Conservation (phyloP, 768 basidiomycete genomes). For the Termitomyces sp. region DNA sequence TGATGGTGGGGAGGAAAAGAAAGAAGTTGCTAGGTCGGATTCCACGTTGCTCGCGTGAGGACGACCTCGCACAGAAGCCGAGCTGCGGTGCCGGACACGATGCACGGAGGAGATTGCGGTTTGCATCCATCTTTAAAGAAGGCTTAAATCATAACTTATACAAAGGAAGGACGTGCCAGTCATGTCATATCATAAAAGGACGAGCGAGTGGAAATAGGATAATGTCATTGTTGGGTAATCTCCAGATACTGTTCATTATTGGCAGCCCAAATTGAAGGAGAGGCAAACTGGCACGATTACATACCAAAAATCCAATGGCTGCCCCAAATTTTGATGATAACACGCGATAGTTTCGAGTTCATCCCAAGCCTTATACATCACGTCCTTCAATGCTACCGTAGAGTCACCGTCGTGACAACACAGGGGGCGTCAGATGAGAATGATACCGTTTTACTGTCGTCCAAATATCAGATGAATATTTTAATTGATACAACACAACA, state of each 20-base stretch:
- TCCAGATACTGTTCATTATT: not conserved
- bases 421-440: too few relatives aligned
- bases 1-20: constrained; percentile 20
- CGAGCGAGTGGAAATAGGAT: not conserved
- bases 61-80: not conserved
- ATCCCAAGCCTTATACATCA: not conserved
- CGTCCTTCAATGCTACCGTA: too few relatives aligned
- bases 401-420: too few relatives aligned
- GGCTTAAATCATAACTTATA: not conserved
- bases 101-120: not conserved
- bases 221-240: not conserved
- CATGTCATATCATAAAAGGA: not conserved
- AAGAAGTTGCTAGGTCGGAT: not conserved
- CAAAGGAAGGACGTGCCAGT: not conserved
- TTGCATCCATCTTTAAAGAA: not conserved
- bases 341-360: too few relatives aligned
- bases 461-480: too few relatives aligned
- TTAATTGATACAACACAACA: too few relatives aligned
- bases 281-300: too few relatives aligned
- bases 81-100: constrained; percentile 9
- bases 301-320: not conserved
- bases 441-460: not conserved
- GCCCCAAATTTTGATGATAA: not conserved
- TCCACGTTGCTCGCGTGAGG: constrained; percentile 7
- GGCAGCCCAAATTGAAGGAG: not conserved